phyloP scores from a whole-genome alignment of 106 monocot genomes.

The Dendrobium nobile region DNA sequence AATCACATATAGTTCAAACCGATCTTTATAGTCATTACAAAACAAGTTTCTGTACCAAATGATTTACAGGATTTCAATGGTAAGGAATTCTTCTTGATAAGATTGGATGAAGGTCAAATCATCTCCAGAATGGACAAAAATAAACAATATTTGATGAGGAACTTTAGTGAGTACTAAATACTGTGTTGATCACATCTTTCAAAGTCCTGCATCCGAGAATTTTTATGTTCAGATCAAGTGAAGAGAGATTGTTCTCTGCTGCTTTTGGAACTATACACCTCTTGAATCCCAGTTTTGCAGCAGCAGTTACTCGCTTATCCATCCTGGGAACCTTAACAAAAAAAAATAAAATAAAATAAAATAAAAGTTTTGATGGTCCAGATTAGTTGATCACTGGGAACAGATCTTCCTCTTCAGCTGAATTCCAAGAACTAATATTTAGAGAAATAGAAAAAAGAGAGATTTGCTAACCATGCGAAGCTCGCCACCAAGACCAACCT shows the following conservation, averaged over 20 bases:
- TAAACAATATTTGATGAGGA: too few species aligned
- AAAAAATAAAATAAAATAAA: not conserved
- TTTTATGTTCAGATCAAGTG: slow-evolving; percentile 38
- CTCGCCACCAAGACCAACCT: slow-evolving; percentile 90
- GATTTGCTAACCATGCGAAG: slow-evolving; percentile 57
- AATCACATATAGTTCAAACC: too few species aligned
- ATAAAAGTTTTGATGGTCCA: not conserved
- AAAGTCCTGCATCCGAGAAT: slow-evolving; percentile 59
- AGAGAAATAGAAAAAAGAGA: not conserved
- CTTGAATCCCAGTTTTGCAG: slow-evolving; percentile 80
- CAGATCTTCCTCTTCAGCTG: too few species aligned
- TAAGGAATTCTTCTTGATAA: not conserved
- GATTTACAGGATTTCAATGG: not conserved
- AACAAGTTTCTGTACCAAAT: not conserved
- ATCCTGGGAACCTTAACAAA: slow-evolving; percentile 64
- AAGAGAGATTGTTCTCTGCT: slow-evolving; percentile 36
- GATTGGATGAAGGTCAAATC: too few species aligned
- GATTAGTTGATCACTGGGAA: not conserved
- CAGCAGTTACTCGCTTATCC: slow-evolving; percentile 71
- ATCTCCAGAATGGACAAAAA: too few species aligned
- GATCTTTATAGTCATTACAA: not conserved
- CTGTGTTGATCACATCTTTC: slow-evolving; percentile 60
- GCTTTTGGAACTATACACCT: slow-evolving; percentile 70
- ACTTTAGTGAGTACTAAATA: slow-evolving; percentile 23
- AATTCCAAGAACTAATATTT: not conserved